Percentiles rank a stretch among this genome's conserved stretches.
Conservation (phyloP, 306 rosid genomes). For the Ormosia semicastrata region DNA sequence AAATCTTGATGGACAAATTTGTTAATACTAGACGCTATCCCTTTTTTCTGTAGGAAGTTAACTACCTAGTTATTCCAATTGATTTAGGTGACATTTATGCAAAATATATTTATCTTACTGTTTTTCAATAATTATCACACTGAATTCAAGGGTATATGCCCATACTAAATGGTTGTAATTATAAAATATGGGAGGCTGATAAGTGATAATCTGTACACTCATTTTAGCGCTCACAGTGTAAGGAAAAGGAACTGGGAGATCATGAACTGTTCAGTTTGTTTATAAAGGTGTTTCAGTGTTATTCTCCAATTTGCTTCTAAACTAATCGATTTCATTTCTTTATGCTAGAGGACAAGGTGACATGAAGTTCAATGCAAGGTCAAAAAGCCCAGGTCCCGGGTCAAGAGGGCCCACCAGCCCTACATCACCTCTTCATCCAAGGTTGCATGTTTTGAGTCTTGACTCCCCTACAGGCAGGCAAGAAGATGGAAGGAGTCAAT, state of each 20-base stretch:
- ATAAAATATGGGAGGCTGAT: slow-evolving; percentile 8
- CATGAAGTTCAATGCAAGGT: slow-evolving; percentile 33
- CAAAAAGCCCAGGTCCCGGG: slow-evolving; percentile 61
- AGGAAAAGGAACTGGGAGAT: not conserved
- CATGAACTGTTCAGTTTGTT: not conserved
- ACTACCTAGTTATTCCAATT: not conserved
- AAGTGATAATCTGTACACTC: not conserved
- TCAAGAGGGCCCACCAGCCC: slow-evolving; percentile 72
- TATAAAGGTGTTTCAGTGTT: not conserved
- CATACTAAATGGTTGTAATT: not conserved
- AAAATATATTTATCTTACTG: not conserved
- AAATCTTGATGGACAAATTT: not conserved
- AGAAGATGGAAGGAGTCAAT: slow-evolving; percentile 56
- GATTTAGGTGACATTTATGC: not conserved
- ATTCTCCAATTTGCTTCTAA: slow-evolving; percentile 12
- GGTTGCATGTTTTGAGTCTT: slow-evolving; percentile 37
- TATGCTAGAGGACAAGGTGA: slow-evolving; percentile 45
- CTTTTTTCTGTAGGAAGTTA: not conserved
- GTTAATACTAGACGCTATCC: not conserved
- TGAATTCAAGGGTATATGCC: not conserved
- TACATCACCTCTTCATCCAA: slow-evolving; percentile 62
- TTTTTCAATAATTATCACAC: not conserved
- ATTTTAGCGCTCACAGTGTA: not conserved
- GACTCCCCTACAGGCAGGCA: slow-evolving; percentile 61
- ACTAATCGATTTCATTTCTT: slow-evolving; percentile 12